Base-by-base conservation (phyloP, 1,284 basidiomycete species). In the Cryptococcus sp. region DNA sequence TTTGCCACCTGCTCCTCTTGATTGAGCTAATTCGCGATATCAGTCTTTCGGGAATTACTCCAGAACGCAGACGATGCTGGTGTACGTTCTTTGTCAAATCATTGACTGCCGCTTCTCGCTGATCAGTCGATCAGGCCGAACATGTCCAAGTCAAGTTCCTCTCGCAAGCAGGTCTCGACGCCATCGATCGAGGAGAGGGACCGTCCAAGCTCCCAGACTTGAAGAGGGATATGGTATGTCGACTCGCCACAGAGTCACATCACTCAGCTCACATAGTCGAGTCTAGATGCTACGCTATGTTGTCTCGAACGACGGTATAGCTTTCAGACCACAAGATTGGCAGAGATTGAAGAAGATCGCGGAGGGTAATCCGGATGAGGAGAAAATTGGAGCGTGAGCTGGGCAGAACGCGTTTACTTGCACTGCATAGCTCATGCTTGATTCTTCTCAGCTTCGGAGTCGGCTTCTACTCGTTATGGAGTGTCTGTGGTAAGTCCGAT, bases 41-140 rank as follows among this genome's bases (percentile, higher is more conserved):
- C 25, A 85, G 90, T 94, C 47, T 95, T 93, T 70, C 85, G 94
- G 42, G 94, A 98, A 75, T 85, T 97, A 11, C 81, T 97, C 0
- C 84, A 98, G 81, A 98, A 98, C 72, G 94, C 94, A 16, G 94
- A 98, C 73, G 95, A 98, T 79, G 93, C 92, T 1, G 87, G 86
- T 43, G 75, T 75, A 25, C 62, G 72, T 53, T 4, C 16, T 38
- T 10, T 35, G 8, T 35, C 30, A 35, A 35, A 13, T 10, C 30
- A 5, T 35, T 8, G 13, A 10, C 2, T 8, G 30, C 30, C 30
- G 13, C 2, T 13, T 35, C 5, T 35, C 3, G 30, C 30, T 35
- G 13, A 35, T 10, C 30, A 35, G 2, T 35, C 10, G 30, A 35
- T 35, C 50, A 77, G 75, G 89, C 93, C 6, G 85, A 84, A 55